phyloP scores from a whole-genome alignment of 23 red algal genomes.

The Gracilaria gracilis region DNA sequence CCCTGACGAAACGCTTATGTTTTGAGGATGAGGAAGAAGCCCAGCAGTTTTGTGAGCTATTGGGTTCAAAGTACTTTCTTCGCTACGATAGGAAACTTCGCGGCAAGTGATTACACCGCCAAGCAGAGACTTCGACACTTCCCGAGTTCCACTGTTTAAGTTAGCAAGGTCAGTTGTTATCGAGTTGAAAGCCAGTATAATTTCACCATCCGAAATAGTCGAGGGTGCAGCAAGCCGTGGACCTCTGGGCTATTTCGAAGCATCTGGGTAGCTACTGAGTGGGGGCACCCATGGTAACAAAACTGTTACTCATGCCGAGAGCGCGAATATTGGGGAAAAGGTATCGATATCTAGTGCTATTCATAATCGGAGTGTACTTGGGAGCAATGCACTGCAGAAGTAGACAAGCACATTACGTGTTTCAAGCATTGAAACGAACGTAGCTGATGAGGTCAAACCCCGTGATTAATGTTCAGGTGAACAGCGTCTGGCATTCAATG shows the following conservation, averaged over 20 bases:
- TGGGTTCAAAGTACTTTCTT: slow-evolving; percentile 8
- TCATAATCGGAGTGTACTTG: neutral
- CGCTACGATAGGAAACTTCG: neutral
- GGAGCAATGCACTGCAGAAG: neutral
- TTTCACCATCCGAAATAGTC: slow-evolving; percentile 12
- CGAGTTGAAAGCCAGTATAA: slow-evolving; percentile 4
- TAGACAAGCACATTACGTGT: neutral
- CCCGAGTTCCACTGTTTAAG: neutral
- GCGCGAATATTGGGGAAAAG: neutral
- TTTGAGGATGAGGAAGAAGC: slow-evolving; percentile 54
- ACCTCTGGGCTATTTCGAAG: neutral
- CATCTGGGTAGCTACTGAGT: neutral
- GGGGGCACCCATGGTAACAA: neutral
- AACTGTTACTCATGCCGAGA: neutral
- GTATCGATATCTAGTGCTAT: too few relatives aligned
- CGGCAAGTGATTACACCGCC: slow-evolving; percentile 20
- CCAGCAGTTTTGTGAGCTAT: slow-evolving; percentile 14
- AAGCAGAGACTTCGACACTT: slow-evolving; percentile 27
- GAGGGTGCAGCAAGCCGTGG: neutral
- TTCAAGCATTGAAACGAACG: neutral
- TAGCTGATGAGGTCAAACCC: neutral
- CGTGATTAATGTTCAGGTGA: neutral
- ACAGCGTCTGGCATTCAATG: neutral
- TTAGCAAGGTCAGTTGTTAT: slow-evolving; percentile 5
- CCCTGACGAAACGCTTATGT: slow-evolving; percentile 13